Percentiles rank a stretch among this genome's conserved stretches.
Conservation (phyloP, 1,284 basidiomycete genomes). For the Melampsora americana region DNA sequence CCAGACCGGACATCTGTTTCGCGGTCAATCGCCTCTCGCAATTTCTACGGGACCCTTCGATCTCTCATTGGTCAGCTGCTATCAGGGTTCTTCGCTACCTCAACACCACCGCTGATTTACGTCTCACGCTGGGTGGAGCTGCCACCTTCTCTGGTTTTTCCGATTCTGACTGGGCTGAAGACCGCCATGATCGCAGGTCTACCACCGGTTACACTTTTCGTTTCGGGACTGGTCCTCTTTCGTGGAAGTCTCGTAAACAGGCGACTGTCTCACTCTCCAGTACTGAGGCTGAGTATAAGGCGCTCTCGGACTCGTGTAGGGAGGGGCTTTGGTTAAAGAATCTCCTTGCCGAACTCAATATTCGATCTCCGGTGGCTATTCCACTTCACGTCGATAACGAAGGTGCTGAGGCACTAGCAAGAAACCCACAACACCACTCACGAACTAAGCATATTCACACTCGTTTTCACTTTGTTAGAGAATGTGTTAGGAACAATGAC, state of each 20-base stretch:
- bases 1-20: conserved; percentile 7
- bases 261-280: conserved; percentile 7
- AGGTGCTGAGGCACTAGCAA: background rate
- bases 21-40: conserved; percentile 17
- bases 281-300: no score
- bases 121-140: background rate
- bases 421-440: background rate
- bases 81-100: conserved; percentile 5
- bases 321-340: background rate
- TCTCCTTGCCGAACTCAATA: background rate
- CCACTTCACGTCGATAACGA: conserved; percentile 6
- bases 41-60: conserved; percentile 10
- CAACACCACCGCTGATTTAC: background rate
- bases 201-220: conserved; percentile 5
- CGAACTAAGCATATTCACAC: conserved; percentile 1
- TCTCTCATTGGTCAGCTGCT: conserved; percentile 9
- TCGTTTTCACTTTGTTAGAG: background rate
- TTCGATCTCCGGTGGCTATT: no score
- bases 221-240: background rate
- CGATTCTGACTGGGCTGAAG: conserved; percentile 21
- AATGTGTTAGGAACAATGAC: background rate
- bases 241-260: conserved; percentile 16
- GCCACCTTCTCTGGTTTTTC: background rate
- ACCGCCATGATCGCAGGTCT: background rate
- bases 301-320: background rate